phyloP scores from a whole-genome alignment of 73 alveolate genomes.

The Tetrahymena borealis region DNA sequence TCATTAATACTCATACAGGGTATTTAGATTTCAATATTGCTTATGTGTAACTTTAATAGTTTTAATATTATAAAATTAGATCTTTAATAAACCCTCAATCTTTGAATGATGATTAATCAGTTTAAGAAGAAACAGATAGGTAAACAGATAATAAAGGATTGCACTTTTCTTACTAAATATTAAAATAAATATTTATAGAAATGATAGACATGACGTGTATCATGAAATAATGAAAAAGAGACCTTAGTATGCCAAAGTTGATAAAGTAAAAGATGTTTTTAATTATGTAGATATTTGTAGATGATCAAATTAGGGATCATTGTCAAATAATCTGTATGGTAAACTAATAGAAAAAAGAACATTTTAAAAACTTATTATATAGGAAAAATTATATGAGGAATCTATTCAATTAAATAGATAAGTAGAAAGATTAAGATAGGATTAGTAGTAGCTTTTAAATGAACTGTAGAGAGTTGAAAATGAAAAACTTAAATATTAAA shows the following conservation, averaged over 20 bases:
- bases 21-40: no score
- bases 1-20: background rate
- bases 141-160: background rate
- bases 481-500: background rate
- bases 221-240: background rate
- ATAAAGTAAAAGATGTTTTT: background rate
- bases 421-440: background rate
- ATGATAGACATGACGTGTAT: background rate
- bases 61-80: no score
- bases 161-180: no score
- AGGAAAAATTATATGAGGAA: background rate
- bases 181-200: background rate
- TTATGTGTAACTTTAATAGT: no score
- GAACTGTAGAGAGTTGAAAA: background rate
- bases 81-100: background rate
- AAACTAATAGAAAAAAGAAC: background rate
- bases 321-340: background rate
- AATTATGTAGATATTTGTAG: no score
- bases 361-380: no score
- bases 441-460: background rate
- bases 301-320: no score
- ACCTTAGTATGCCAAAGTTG: background rate
- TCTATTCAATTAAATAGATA: background rate
- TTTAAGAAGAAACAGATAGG: background rate
- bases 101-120: background rate